Evolutionary conservation across 805 yeast species (phyloP).

Genomic region (Priceomyces haplophilus): DNA sequence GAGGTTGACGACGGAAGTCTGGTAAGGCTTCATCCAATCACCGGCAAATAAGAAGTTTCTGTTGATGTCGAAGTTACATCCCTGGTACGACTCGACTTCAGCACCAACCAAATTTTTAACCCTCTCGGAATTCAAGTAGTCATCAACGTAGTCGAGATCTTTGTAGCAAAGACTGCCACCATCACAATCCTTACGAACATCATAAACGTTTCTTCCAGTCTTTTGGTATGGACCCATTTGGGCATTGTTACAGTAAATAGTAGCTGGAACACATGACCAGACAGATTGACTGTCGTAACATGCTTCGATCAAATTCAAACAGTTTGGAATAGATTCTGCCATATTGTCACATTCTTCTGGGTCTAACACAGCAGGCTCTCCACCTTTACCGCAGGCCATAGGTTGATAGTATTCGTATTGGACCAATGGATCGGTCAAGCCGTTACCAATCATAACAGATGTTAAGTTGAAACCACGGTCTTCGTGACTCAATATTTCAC

Average conservation of each 20-base stretch:
- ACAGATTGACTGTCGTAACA: conserved; percentile 76
- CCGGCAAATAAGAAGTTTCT: conserved; percentile 81
- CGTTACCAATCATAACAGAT: conserved; percentile 88
- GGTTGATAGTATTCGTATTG: conserved; percentile 82
- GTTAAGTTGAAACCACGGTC: conserved; percentile 52
- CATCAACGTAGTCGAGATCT: conserved; percentile 70
- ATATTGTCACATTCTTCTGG: conserved; percentile 68
- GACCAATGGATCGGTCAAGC: conserved; percentile 78
- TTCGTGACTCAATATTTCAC: conserved; percentile 39
- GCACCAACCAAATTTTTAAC: conserved; percentile 87
- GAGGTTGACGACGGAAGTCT: conserved; percentile 55
- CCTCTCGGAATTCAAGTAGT: conserved; percentile 70
- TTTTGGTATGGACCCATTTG: conserved; percentile 77
- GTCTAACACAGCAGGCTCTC: conserved; percentile 68
- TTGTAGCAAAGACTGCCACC: conserved; percentile 69
- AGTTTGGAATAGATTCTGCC: conserved; percentile 63
- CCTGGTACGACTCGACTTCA: conserved; percentile 72
- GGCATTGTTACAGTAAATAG: conserved; percentile 82
- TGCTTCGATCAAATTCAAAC: conserved; percentile 67
- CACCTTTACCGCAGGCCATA: conserved; percentile 94
- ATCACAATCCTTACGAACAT: conserved; percentile 77
- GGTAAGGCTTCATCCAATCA: conserved; percentile 87
- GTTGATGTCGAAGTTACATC: conserved; percentile 77
- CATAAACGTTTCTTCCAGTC: conserved; percentile 91
- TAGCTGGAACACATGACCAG: conserved; percentile 89